These are phyloP conservation scores for Paracoccidioides lutzii DNA, from an alignment of 2,329 filamentous ascomycete genomes.

Conservation along the genomic window DNA sequence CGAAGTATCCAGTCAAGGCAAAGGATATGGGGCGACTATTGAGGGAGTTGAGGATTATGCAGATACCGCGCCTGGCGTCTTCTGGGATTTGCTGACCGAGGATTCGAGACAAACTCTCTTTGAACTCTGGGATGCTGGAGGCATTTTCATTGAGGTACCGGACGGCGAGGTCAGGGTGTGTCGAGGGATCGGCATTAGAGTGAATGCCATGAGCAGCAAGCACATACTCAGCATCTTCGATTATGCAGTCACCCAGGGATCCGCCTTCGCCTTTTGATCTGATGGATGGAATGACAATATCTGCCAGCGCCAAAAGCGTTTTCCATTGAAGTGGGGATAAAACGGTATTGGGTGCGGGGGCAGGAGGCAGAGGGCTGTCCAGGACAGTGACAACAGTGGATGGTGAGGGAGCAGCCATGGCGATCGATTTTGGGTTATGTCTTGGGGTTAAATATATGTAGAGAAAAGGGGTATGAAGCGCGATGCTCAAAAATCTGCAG, in stretches of 20 bases:
- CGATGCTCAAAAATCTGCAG: not conserved
- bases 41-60: slow-evolving; percentile 40
- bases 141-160: slow-evolving; percentile 38
- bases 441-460: not conserved
- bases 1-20: slow-evolving; percentile 44
- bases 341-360: slow-evolving; percentile 32
- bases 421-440: not conserved
- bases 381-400: slow-evolving; percentile 17
- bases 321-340: slow-evolving; percentile 46
- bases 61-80: slow-evolving; percentile 37
- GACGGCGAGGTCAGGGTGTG: slow-evolving; percentile 26
- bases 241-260: slow-evolving; percentile 24
- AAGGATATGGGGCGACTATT: slow-evolving; percentile 44
- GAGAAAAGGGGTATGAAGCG: not conserved
- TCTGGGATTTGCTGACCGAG: slow-evolving; percentile 38
- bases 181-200: slow-evolving; percentile 17
- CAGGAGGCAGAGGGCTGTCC: slow-evolving; percentile 36
- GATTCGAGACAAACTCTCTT: slow-evolving; percentile 35
- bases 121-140: slow-evolving; percentile 38
- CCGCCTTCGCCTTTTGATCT: slow-evolving; percentile 26
- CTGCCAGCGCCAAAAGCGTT: slow-evolving; percentile 44
- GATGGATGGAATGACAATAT: slow-evolving; percentile 45
- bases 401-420: slow-evolving; percentile 1
- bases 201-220: slow-evolving; percentile 9
- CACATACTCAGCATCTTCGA: slow-evolving; percentile 23